Conservation (phyloP, 441 rosid species). For the Dalechampia spathulata region DNA sequence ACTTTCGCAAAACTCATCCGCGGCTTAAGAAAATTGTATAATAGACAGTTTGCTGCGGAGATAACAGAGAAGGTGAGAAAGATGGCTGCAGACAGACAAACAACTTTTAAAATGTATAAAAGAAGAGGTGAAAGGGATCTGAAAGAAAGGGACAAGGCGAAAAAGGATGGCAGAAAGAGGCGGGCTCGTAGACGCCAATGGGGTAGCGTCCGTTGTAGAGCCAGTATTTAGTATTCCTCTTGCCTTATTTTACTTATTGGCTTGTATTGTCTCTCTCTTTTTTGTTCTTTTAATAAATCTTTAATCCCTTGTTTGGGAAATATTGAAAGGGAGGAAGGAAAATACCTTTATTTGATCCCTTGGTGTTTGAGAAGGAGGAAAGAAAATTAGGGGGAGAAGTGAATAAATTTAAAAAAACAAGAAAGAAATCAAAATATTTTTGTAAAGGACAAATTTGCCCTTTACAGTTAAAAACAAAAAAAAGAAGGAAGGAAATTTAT, state of each 20-base stretch:
- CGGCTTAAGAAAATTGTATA: conserved; percentile 60
- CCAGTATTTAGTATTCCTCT: conserved; percentile 32
- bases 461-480: background rate
- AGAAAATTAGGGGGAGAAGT: too few species aligned
- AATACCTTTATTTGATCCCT: too few species aligned
- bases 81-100: conserved; percentile 70
- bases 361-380: too few species aligned
- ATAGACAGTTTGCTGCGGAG: conserved; percentile 68
- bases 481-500: background rate
- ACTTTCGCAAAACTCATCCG: conserved; percentile 80
- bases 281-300: too few species aligned
- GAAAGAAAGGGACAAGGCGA: conserved; percentile 47
- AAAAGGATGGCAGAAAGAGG: conserved; percentile 49
- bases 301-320: too few species aligned
- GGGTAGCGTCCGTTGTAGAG: conserved; percentile 26
- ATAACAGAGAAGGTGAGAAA: conserved; percentile 78
- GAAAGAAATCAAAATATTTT: too few species aligned
- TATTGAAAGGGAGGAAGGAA: too few species aligned
- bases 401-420: too few species aligned
- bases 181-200: conserved; percentile 38
- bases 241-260: too few species aligned
- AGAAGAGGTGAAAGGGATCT: conserved; percentile 74
- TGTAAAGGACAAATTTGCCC: too few species aligned
- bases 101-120: conserved; percentile 79
- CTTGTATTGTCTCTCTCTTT: too few species aligned